Evolutionary conservation across 1,284 basidiomycete genomes (phyloP), one percentile per base, ranked within the genome.

Genomic region (Cutaneotrichosporon sp.): DNA sequence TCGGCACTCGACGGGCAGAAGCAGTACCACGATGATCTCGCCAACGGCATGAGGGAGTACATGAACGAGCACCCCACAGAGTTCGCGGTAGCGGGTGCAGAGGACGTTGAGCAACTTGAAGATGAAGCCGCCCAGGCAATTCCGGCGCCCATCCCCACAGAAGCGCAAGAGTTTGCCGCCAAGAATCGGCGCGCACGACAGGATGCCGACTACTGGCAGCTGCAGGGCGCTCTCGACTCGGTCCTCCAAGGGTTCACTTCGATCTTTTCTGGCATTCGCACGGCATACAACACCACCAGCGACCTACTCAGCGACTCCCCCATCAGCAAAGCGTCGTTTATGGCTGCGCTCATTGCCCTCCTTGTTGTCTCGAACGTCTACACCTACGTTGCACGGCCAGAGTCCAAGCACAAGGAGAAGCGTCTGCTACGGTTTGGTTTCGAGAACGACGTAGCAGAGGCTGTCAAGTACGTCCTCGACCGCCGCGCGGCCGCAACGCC

Each of bases 1-100:
- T 92, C 90, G 0, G 89, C 87, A 7, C 88, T 97, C 58, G 95
- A 97, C n/a, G 96, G 97, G 2, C 96, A 99, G 76, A 95, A 90
- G 80, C 83, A 85, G 59, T 97, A 95, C 77, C 92, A 97, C 76
- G 76, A 80, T 18, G 93, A 93, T 51, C 85, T 98, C 6, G 92
- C 96, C 69, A 86, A 83, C 68, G 88, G 88, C 7, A 94, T 98
- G 88, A 86, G 91, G 32, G 82, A 82, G 58, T 96, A 98, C 82
- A 94, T 98, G 73, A 85, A 89, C 65, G 88, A 89, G 60, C 92
- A 99, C 78, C 86, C 89, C 63, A 85, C 86, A 66, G 95, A 98
- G 81, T 98, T 98, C 80, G 82, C 92, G 58, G 90, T 91, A 0
- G 89, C 89, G 64, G 93, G 91, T 11, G 83, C 90, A 52, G 70